A percentile compares a stretch with the other conserved stretches of the same genome.
phyloP scores from a whole-genome alignment of 2,329 filamentous ascomycete species.

The Chrysoporthe austroafricana region DNA sequence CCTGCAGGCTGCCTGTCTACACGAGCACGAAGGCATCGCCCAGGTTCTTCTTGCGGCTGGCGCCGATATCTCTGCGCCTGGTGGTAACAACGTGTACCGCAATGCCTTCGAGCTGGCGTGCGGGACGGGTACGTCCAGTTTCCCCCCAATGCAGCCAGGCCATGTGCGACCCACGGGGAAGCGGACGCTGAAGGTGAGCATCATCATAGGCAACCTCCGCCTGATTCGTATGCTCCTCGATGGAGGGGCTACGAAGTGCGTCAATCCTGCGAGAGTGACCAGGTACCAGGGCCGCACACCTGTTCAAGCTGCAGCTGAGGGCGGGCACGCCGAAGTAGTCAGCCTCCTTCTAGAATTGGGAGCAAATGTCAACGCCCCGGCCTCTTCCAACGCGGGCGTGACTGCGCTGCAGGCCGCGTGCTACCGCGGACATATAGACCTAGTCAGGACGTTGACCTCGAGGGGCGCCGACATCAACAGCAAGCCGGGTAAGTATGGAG shows the following conservation, averaged over 20 bases:
- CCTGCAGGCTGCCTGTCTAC: slow-evolving; percentile 42
- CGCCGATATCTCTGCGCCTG: slow-evolving; percentile 40
- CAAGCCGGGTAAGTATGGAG: slow-evolving; percentile 29
- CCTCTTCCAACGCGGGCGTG: slow-evolving; percentile 29
- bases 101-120: slow-evolving; percentile 47
- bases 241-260: slow-evolving; percentile 31
- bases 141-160: not conserved
- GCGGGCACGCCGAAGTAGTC: slow-evolving; percentile 35
- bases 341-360: slow-evolving; percentile 40
- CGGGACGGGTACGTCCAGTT: slow-evolving; percentile 24
- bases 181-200: not conserved
- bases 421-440: slow-evolving; percentile 10
- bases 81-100: slow-evolving; percentile 41
- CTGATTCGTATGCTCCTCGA: slow-evolving; percentile 37
- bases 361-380: slow-evolving; percentile 41
- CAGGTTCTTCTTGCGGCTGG: slow-evolving; percentile 37
- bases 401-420: slow-evolving; percentile 35
- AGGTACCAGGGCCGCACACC: slow-evolving; percentile 43
- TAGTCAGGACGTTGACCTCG: slow-evolving; percentile 28
- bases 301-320: slow-evolving; percentile 43
- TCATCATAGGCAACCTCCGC: slow-evolving; percentile 21
- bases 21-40: slow-evolving; percentile 34
- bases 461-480: slow-evolving; percentile 32
- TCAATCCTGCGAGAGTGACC: slow-evolving; percentile 37
- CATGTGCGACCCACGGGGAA: not conserved